phyloP scores from a whole-genome alignment of 2,329 filamentous ascomycete genomes.

The Beauveria sp. region DNA sequence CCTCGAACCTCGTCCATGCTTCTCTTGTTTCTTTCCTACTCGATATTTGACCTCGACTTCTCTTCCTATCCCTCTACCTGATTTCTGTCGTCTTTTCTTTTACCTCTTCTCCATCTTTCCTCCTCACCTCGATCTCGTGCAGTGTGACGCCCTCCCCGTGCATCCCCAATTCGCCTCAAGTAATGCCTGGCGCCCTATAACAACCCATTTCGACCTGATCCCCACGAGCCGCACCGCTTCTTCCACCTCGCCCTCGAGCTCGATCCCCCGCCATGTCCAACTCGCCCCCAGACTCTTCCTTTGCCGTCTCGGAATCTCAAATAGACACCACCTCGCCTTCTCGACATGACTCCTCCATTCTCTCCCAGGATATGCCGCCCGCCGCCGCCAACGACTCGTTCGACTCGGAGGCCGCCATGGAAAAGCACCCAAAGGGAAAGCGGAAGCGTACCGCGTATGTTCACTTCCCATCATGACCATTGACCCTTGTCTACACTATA shows the following conservation, averaged over 20 bases:
- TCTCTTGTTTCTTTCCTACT: conserved; percentile 9
- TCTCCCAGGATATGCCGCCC: conserved; percentile 3
- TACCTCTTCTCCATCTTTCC: not conserved
- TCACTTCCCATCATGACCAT: not conserved
- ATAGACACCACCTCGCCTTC: conserved; percentile 4
- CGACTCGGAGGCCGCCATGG: conserved; percentile 17
- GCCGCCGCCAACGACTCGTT: not conserved
- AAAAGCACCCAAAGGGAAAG: conserved; percentile 50
- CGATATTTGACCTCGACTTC: not conserved
- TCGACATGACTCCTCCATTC: conserved; percentile 6
- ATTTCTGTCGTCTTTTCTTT: not conserved
- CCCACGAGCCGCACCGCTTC: conserved; percentile 10
- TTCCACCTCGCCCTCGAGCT: not conserved
- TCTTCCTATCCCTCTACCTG: not conserved
- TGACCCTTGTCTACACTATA: no score
- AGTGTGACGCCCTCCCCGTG: not conserved
- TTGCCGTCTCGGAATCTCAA: conserved; percentile 4
- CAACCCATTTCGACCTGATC: not conserved
- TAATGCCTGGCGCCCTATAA: conserved; percentile 9
- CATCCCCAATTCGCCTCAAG: not conserved
- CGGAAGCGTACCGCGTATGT: conserved; percentile 57
- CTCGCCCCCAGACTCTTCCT: conserved; percentile 7
- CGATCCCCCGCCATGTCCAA: not conserved
- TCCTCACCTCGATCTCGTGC: not conserved
- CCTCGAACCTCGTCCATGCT: conserved; percentile 8